Conservation (phyloP, 495 filamentous ascomycete genomes). For the Aspergillus mulundensis region DNA sequence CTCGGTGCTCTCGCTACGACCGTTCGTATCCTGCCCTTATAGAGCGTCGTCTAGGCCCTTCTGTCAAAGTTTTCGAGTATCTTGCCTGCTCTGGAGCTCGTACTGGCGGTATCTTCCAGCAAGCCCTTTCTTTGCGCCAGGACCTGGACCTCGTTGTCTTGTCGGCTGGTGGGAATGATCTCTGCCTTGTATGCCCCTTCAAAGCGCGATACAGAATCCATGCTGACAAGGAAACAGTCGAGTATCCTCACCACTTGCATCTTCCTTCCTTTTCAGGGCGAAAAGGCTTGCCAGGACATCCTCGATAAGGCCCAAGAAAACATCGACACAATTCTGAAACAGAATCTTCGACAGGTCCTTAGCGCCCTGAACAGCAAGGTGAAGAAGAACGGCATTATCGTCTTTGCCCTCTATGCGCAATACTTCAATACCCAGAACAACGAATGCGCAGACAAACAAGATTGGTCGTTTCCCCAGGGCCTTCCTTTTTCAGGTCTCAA, state of each 20-base stretch:
- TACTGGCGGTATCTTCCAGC: slow-evolving; percentile 16
- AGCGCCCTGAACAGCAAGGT: slow-evolving; percentile 18
- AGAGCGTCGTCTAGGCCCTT: slow-evolving; percentile 5
- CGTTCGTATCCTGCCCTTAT: slow-evolving; percentile 5
- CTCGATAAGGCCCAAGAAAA: slow-evolving; percentile 20
- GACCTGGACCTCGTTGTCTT: slow-evolving; percentile 26
- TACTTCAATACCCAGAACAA: slow-evolving; percentile 23
- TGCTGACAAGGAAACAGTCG: not conserved
- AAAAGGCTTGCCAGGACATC: slow-evolving; percentile 16
- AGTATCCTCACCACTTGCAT: slow-evolving; percentile 25
- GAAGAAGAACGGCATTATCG: slow-evolving; percentile 18
- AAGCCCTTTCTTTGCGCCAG: slow-evolving; percentile 12
- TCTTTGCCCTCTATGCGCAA: slow-evolving; percentile 23
- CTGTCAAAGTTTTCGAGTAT: slow-evolving; percentile 8
- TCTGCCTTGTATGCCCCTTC: slow-evolving; percentile 23
- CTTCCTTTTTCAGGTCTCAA: not conserved
- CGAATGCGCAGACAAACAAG: slow-evolving; percentile 18
- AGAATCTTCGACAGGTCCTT: slow-evolving; percentile 7
- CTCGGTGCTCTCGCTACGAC: too few relatives aligned
- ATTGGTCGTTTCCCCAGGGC: slow-evolving; percentile 14
- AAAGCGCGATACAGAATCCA: not conserved
- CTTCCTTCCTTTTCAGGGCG: slow-evolving; percentile 9
- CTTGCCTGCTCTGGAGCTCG: slow-evolving; percentile 25
- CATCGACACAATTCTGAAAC: slow-evolving; percentile 18
- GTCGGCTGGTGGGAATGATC: slow-evolving; percentile 32